These are phyloP conservation scores for Tagetes patula DNA, from an alignment of 129 eudicot species.

Conservation along the genomic window DNA sequence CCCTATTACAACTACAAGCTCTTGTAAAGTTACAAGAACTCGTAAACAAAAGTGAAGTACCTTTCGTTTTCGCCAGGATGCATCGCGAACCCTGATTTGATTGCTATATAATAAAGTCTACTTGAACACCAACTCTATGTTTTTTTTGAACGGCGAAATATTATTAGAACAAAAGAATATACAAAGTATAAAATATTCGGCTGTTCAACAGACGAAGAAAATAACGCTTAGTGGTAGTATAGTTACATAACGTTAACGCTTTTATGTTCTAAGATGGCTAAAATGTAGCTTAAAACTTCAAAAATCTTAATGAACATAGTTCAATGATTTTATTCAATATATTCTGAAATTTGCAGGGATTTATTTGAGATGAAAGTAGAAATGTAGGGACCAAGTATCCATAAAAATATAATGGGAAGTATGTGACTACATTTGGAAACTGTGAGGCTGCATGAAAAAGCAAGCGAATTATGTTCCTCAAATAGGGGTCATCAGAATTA, in stretches of 20 bases:
- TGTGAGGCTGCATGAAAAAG: constrained; percentile 26
- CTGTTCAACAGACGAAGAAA: too few relatives aligned
- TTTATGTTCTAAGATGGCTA: too few relatives aligned
- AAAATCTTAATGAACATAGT: not conserved
- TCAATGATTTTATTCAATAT: not conserved
- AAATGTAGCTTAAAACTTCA: not conserved
- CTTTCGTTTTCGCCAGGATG: too few relatives aligned
- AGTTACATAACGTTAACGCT: too few relatives aligned
- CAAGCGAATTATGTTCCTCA: constrained; percentile 22
- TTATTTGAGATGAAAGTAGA: not conserved
- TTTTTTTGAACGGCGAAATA: too few relatives aligned
- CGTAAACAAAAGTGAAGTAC: not conserved
- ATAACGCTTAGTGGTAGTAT: too few relatives aligned
- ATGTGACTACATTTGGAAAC: constrained; percentile 19
- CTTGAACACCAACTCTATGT: too few relatives aligned
- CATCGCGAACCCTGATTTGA: too few relatives aligned
- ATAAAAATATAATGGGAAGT: not conserved
- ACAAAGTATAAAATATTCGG: too few relatives aligned
- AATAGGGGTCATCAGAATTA: not conserved
- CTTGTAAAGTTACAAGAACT: not conserved
- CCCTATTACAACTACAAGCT: not conserved
- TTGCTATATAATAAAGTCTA: too few relatives aligned
- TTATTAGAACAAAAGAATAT: too few relatives aligned
- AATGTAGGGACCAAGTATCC: constrained; percentile 12
- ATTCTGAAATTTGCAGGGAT: not conserved